Conservation (phyloP, 176 grass and related monocot species). For the Cocos nucifera region DNA sequence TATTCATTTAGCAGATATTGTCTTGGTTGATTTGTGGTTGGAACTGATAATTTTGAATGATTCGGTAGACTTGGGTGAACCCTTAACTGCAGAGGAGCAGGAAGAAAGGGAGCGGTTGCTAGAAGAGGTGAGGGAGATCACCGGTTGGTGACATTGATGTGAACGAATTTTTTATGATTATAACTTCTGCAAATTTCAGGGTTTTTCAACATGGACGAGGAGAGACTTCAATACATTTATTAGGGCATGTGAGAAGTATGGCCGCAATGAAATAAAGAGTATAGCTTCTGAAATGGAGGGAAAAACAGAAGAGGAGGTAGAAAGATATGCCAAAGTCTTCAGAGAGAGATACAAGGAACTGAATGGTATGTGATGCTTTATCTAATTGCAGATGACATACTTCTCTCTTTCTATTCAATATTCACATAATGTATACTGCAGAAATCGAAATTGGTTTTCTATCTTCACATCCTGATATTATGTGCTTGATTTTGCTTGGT, state of each 20-base stretch:
- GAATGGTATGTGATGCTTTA: conserved; percentile 42
- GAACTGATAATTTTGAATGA: too few relatives aligned
- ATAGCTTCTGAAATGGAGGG: conserved; percentile 93
- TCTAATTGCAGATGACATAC: too few relatives aligned
- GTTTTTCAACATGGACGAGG: conserved; percentile 84
- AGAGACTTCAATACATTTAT: conserved; percentile 96
- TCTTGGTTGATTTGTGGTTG: not conserved
- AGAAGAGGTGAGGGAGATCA: conserved; percentile 42
- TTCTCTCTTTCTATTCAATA: not conserved
- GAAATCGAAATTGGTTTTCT: conserved; percentile 5
- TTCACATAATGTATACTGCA: not conserved
- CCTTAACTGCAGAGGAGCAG: conserved; percentile 73
- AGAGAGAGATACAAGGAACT: conserved; percentile 88
- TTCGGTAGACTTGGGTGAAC: conserved; percentile 56
- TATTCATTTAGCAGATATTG: not conserved
- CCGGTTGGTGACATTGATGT: not conserved
- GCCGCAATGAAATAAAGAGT: conserved; percentile 79
- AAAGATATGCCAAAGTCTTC: conserved; percentile 76
- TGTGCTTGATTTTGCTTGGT: not conserved
- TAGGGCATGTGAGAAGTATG: conserved; percentile 92
- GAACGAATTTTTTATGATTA: too few relatives aligned
- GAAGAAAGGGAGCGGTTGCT: conserved; percentile 79
- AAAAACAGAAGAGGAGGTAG: conserved; percentile 95
- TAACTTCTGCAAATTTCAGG: conserved; percentile 29
- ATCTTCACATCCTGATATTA: not conserved